phyloP scores from a whole-genome alignment of 306 rosid genomes.

The Acmispon strigosus region DNA sequence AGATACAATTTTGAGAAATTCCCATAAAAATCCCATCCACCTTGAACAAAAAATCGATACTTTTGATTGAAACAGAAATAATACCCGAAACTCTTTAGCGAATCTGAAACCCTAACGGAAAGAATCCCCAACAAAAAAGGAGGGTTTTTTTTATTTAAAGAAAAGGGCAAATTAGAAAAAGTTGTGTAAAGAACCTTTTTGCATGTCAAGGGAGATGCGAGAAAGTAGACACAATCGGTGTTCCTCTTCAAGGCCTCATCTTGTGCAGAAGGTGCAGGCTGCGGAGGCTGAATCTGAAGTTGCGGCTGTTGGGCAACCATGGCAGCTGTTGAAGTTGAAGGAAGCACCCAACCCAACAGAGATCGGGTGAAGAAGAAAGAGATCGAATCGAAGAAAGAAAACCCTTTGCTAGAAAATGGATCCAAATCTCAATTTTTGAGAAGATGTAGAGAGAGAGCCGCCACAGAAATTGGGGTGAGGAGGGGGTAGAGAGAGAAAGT shows the following conservation, averaged over 20 bases:
- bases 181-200: constrained; percentile 52
- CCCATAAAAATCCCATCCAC: background rate
- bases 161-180: background rate
- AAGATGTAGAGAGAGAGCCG: constrained; percentile 46
- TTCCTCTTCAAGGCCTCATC: constrained; percentile 89
- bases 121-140: background rate
- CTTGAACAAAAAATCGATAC: background rate
- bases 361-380: constrained; percentile 8
- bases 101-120: constrained; percentile 30
- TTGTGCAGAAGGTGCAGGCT: constrained; percentile 47
- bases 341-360: constrained; percentile 21
- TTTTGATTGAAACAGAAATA: background rate
- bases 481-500: constrained; percentile 13
- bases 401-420: constrained; percentile 22
- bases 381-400: constrained; percentile 17
- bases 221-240: constrained; percentile 98
- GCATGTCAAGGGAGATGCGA: constrained; percentile 97
- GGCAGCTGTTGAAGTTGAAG: constrained; percentile 21
- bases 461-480: constrained; percentile 46
- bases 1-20: background rate
- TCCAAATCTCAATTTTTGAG: constrained; percentile 43
- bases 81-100: background rate
- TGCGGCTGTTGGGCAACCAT: constrained; percentile 64
- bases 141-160: background rate
- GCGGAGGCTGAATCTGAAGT: constrained; percentile 32